phyloP scores from a whole-genome alignment of 1,139 yeast genomes.

The Hansenula lynferdii region DNA sequence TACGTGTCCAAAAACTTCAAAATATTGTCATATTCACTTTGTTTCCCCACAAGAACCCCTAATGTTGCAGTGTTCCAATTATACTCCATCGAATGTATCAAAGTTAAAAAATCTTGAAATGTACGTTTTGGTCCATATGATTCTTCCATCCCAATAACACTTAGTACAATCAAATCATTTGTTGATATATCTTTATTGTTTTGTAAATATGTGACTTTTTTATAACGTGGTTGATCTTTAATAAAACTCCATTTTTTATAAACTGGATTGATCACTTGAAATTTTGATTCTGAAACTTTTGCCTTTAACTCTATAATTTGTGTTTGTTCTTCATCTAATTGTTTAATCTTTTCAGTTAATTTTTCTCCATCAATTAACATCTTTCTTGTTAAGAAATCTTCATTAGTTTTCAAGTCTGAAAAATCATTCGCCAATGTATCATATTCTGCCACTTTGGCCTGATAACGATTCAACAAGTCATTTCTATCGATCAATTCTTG shows the following conservation, averaged over 20 bases:
- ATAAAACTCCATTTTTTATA: background rate
- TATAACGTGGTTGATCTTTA: slow-evolving; percentile 10
- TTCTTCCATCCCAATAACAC: slow-evolving; percentile 11
- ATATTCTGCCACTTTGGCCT: background rate
- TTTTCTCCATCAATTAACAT: background rate
- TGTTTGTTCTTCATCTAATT: background rate
- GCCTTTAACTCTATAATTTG: background rate
- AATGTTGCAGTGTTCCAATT: slow-evolving; percentile 4
- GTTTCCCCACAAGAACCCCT: slow-evolving; percentile 15
- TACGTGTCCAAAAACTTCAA: slow-evolving; percentile 7
- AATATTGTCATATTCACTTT: slow-evolving; percentile 13
- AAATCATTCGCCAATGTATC: background rate
- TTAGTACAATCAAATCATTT: slow-evolving; percentile 13
- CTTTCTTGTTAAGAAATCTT: background rate
- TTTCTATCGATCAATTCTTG: background rate
- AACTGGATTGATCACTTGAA: background rate
- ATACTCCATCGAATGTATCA: slow-evolving; percentile 10
- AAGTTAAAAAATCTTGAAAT: slow-evolving; percentile 10
- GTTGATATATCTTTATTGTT: slow-evolving; percentile 2
- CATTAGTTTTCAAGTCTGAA: background rate
- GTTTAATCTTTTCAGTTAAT: background rate
- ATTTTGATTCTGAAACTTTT: background rate
- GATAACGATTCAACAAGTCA: background rate
- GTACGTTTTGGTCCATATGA: slow-evolving; percentile 14
- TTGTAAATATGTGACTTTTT: slow-evolving; percentile 10